phyloP scores from a whole-genome alignment of 371 early-diverging fungal genomes.

The Thermomucor indicae-seudaticae region DNA sequence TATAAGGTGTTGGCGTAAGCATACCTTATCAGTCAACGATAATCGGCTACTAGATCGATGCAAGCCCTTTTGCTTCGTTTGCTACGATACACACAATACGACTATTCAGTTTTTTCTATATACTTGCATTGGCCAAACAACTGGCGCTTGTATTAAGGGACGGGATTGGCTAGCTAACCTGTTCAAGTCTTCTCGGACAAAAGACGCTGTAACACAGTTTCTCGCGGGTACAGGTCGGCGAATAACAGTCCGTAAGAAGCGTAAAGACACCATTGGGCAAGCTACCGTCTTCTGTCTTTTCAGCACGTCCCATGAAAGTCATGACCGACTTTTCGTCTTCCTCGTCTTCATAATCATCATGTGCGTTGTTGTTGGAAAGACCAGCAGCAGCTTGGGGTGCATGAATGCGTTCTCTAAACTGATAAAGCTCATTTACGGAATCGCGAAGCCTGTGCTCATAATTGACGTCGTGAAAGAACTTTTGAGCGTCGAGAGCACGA shows the following conservation, averaged over 20 bases:
- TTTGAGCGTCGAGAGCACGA: conserved; percentile 84
- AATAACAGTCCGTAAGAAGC: conserved; percentile 83
- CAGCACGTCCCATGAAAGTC: conserved; percentile 3
- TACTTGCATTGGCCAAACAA: neutral
- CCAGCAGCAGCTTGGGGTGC: neutral
- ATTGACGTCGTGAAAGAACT: conserved; percentile 86
- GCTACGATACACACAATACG: too few species aligned
- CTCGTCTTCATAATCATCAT: conserved; percentile 20
- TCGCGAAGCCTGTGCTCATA: conserved; percentile 84
- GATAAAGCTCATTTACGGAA: conserved; percentile 71
- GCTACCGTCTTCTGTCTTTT: conserved; percentile 9
- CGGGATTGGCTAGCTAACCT: conserved; percentile 13
- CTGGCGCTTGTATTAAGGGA: neutral
- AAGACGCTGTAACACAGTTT: conserved; percentile 79
- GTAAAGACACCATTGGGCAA: conserved; percentile 84
- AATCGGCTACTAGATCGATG: conserved; percentile 14
- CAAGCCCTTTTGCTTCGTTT: neutral
- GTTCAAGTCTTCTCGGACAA: conserved; percentile 77
- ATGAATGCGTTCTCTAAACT: conserved; percentile 53
- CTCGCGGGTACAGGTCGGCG: conserved; percentile 83
- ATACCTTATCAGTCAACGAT: conserved; percentile 5
- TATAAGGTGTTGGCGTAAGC: too few species aligned
- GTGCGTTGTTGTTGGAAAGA: neutral
- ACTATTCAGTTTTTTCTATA: neutral
- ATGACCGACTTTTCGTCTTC: conserved; percentile 20